Conservation (phyloP, 345 rosid genomes). For the Melaleuca quinquenervia region DNA sequence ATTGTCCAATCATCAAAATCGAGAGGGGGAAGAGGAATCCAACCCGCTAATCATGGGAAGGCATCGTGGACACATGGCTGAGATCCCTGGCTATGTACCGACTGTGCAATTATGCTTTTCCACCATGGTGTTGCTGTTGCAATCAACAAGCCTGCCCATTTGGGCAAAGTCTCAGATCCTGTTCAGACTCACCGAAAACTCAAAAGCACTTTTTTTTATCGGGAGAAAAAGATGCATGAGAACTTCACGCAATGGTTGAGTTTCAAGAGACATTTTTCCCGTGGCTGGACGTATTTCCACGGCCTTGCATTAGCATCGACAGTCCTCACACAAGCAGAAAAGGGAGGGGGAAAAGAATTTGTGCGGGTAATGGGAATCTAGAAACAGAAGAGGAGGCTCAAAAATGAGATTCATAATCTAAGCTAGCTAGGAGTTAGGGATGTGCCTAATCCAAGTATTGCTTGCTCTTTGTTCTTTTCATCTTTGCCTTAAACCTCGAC, state of each 20-base stretch:
- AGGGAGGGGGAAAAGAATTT: background rate
- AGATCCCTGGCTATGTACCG: background rate
- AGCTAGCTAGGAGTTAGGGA: constrained; percentile 2
- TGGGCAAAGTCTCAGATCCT: background rate
- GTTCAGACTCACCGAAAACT: background rate
- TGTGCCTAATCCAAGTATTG: constrained; percentile 41
- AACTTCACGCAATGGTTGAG: background rate
- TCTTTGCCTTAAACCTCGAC: constrained; percentile 94
- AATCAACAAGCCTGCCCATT: background rate
- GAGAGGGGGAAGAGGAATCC: background rate
- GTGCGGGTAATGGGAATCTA: background rate
- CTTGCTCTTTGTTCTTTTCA: constrained; percentile 85
- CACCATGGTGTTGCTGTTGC: background rate
- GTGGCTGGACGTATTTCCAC: background rate
- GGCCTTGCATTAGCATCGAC: background rate
- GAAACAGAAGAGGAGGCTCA: background rate
- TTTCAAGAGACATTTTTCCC: background rate
- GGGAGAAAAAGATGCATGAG: background rate
- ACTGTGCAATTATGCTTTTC: background rate
- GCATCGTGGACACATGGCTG: background rate
- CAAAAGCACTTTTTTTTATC: background rate
- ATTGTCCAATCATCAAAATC: background rate
- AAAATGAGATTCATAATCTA: constrained; percentile 10
- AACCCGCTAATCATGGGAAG: background rate
- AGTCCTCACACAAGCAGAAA: background rate